phyloP scores from a whole-genome alignment of 2,329 filamentous ascomycete genomes.

The Fusarium dlaminii region DNA sequence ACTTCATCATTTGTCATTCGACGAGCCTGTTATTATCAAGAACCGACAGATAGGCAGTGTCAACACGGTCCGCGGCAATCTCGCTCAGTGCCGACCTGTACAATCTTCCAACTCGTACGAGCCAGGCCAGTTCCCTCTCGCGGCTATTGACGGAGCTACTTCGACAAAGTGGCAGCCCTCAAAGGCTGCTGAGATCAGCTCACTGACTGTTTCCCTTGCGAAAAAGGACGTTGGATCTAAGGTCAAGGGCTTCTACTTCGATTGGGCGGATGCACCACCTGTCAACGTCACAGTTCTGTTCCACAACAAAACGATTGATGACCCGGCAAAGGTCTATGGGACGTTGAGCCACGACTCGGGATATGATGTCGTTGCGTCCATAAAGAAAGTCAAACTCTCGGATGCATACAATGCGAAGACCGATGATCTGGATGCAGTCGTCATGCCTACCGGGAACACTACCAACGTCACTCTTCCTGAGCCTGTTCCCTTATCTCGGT shows the following conservation, averaged over 20 bases:
- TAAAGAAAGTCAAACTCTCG: background rate
- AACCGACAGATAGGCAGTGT: background rate
- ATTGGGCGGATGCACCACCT: background rate
- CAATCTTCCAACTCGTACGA: background rate
- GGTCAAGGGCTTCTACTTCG: background rate
- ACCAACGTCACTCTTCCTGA: background rate
- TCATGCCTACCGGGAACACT: background rate
- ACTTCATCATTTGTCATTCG: background rate
- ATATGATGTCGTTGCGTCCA: background rate
- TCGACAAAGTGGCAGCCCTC: constrained; percentile 2
- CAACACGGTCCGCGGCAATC: background rate
- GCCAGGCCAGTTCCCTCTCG: background rate
- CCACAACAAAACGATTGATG: background rate
- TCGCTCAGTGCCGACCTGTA: background rate
- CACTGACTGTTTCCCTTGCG: background rate
- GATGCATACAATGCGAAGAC: background rate
- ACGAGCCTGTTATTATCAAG: background rate
- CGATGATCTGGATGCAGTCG: background rate
- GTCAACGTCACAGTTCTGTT: background rate
- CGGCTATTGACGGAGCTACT: background rate
- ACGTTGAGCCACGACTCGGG: accelerated
- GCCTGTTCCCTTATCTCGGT: background rate
- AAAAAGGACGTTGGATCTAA: background rate
- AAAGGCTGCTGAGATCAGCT: background rate
- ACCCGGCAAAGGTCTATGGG: background rate